Conservation (phyloP, 208 protist species). For the Leishmania major region DNA sequence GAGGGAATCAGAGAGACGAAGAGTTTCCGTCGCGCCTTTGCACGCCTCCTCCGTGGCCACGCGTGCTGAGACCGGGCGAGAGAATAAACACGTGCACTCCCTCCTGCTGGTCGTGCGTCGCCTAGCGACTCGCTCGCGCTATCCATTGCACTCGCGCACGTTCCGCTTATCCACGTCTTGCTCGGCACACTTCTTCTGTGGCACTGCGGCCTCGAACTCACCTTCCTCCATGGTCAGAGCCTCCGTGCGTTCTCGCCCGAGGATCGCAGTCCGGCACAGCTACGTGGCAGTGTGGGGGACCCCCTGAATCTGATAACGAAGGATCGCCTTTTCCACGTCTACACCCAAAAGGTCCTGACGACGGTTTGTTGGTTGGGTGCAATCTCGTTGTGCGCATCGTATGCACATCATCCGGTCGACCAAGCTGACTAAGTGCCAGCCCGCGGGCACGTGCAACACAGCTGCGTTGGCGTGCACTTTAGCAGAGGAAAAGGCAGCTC, state of each 20-base stretch:
- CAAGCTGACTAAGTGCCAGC: background rate
- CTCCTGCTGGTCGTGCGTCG: background rate
- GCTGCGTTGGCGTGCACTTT: background rate
- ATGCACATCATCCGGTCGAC: too few species aligned
- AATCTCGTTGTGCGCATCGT: too few species aligned
- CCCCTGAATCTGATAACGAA: background rate
- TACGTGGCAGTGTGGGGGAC: background rate
- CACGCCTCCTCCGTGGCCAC: background rate
- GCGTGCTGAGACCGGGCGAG: background rate
- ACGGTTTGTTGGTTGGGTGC: too few species aligned
- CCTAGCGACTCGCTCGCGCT: background rate
- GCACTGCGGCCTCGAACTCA: background rate
- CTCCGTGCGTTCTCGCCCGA: background rate
- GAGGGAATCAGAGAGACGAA: background rate
- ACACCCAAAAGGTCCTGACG: too few species aligned
- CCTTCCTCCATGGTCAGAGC: background rate
- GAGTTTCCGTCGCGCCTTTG: background rate
- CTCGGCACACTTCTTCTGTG: background rate
- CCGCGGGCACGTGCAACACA: background rate
- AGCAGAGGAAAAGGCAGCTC: background rate
- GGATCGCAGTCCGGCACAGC: background rate
- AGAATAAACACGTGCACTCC: background rate
- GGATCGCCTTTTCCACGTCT: too few species aligned
- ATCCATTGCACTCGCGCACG: background rate
- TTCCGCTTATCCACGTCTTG: background rate